These are phyloP conservation scores for Epichloe gansuensis DNA, from an alignment of 2,329 filamentous ascomycete genomes.

Conservation along the genomic window DNA sequence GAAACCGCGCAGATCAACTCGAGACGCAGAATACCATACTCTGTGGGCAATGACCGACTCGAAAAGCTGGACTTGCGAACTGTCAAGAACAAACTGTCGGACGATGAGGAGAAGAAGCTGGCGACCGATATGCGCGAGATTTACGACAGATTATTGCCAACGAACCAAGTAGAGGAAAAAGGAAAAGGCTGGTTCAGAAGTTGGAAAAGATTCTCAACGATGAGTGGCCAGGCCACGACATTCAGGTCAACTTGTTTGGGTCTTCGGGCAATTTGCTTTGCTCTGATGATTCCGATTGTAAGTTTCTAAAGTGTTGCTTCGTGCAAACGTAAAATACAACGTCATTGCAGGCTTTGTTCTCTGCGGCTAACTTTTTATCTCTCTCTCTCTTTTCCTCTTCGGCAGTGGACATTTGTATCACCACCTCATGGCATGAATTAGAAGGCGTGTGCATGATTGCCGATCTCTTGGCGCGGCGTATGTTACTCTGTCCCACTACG, in stretches of 20 bases:
- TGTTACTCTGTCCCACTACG: constrained; percentile 21
- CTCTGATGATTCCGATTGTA: constrained; percentile 92
- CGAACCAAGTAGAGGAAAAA: constrained; percentile 61
- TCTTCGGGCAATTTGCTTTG: constrained; percentile 92
- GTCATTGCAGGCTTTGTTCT: not conserved
- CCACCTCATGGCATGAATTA: constrained; percentile 75
- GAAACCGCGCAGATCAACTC: constrained; percentile 77
- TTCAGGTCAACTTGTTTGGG: constrained; percentile 89
- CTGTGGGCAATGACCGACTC: constrained; percentile 67
- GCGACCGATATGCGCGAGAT: constrained; percentile 74
- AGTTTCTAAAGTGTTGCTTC: constrained; percentile 20
- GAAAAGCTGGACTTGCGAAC: constrained; percentile 60
- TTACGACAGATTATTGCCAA: constrained; percentile 77
- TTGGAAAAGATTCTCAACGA: constrained; percentile 78
- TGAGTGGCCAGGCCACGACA: constrained; percentile 84
- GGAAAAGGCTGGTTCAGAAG: constrained; percentile 70
- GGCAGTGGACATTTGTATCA: constrained; percentile 93
- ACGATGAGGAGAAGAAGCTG: constrained; percentile 63
- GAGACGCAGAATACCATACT: constrained; percentile 83
- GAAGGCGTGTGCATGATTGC: constrained; percentile 87
- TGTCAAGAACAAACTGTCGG: constrained; percentile 56
- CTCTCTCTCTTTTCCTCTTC: not conserved
- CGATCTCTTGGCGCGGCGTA: constrained; percentile 74
- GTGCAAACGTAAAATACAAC: not conserved
- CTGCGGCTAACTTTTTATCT: constrained; percentile 6